phyloP scores from a whole-genome alignment of 2,329 filamentous ascomycete genomes.

The Cladosporium phlei region DNA sequence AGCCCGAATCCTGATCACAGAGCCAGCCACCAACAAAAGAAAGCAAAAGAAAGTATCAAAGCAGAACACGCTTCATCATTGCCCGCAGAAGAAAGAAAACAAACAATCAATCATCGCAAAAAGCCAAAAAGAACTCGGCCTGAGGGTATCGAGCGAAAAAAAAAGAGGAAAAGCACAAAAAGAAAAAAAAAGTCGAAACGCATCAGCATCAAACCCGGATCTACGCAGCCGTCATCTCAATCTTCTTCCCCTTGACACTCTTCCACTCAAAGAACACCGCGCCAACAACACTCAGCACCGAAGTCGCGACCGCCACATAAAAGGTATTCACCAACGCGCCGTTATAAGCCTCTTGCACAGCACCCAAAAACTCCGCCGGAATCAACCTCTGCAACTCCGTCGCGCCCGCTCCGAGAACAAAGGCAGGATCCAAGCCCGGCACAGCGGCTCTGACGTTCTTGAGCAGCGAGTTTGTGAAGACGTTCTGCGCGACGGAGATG shows the following conservation, averaged over 20 bases:
- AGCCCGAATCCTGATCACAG: too few species aligned
- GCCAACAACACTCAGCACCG: slow-evolving; percentile 51
- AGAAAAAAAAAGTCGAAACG: neutral
- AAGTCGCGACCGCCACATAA: slow-evolving; percentile 54
- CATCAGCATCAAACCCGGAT: too few species aligned
- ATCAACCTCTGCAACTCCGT: slow-evolving; percentile 57
- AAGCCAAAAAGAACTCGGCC: too few species aligned
- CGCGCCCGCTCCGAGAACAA: slow-evolving; percentile 47
- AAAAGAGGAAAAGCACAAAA: neutral
- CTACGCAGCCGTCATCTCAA: slow-evolving; percentile 33
- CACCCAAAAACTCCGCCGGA: slow-evolving; percentile 43
- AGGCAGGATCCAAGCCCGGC: slow-evolving; percentile 38
- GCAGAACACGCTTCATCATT: too few species aligned
- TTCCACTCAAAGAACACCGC: slow-evolving; percentile 58
- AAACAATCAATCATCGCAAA: too few species aligned
- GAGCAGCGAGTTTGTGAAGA: slow-evolving; percentile 47
- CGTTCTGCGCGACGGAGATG: slow-evolving; percentile 47
- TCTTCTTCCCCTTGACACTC: slow-evolving; percentile 54
- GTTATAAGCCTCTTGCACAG: slow-evolving; percentile 62
- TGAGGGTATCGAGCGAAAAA: too few species aligned
- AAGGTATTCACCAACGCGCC: slow-evolving; percentile 55
- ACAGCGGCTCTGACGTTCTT: slow-evolving; percentile 35
- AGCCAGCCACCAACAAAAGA: too few species aligned
- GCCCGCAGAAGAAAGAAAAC: too few species aligned
- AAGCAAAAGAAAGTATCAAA: too few species aligned